Evolutionary conservation across 2,329 filamentous ascomycete genomes (phyloP).

Genomic region (Neonectria ditissima): DNA sequence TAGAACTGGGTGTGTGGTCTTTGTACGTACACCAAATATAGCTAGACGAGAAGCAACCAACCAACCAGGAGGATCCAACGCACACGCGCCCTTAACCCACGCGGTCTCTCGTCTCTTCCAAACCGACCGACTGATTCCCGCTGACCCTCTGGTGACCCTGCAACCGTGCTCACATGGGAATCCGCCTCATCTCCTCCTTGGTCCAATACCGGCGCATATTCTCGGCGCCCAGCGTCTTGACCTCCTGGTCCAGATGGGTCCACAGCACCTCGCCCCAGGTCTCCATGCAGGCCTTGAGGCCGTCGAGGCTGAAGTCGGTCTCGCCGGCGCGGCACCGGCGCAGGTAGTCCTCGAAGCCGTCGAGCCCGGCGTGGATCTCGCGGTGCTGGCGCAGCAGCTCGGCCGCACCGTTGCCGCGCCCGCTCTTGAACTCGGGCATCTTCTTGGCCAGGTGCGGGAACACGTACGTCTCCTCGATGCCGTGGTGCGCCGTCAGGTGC

Average conservation of each 20-base stretch:
- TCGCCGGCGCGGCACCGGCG: constrained; percentile 71
- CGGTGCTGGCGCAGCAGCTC: constrained; percentile 80
- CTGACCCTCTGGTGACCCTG: neutral
- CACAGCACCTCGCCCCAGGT: constrained; percentile 82
- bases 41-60: constrained; percentile 21
- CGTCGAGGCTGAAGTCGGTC: constrained; percentile 65
- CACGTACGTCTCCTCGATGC: constrained; percentile 83
- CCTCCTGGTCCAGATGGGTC: constrained; percentile 87
- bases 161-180: constrained; percentile 70
- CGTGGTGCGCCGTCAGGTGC: constrained; percentile 81
- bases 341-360: constrained; percentile 75
- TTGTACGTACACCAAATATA: constrained; percentile 16
- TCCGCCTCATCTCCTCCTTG: constrained; percentile 75
- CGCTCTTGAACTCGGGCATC: constrained; percentile 79
- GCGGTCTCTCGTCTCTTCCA: neutral
- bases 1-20: constrained; percentile 20
- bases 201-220: constrained; percentile 91
- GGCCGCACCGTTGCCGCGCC: constrained; percentile 49
- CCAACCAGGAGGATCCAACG: constrained; percentile 6
- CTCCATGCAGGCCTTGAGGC: constrained; percentile 80
- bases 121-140: neutral
- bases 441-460: constrained; percentile 81
- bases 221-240: constrained; percentile 80
- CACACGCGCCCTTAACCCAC: neutral
- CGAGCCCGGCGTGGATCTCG: constrained; percentile 82